A percentile compares a stretch with the other conserved stretches of the same genome.
Conservation (phyloP, 2,329 filamentous ascomycete genomes). For the Anthostomella pinea region DNA sequence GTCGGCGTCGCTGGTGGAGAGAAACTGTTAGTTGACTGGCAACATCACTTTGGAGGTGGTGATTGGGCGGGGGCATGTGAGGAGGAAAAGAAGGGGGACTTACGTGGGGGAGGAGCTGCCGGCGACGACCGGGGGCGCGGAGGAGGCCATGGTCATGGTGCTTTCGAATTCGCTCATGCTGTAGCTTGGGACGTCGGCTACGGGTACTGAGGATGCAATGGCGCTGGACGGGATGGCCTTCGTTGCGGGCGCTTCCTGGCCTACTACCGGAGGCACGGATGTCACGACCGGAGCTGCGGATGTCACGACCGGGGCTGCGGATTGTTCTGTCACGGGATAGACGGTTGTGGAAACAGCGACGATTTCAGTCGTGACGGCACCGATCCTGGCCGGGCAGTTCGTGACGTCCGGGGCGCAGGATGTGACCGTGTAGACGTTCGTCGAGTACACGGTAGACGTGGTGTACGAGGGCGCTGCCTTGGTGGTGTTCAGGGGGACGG, state of each 20-base stretch:
- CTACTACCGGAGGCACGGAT: too few species aligned
- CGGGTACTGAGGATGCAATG: slow-evolving; percentile 8
- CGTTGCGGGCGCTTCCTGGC: slow-evolving; percentile 17
- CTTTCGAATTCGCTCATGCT: slow-evolving; percentile 22
- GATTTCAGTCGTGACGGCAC: slow-evolving; percentile 25
- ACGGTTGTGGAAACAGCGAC: slow-evolving; percentile 30
- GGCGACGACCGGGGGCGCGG: slow-evolving; percentile 5
- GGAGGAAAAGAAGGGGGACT: slow-evolving; percentile 13
- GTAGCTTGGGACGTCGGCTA: slow-evolving; percentile 25
- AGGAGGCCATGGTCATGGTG: slow-evolving; percentile 15
- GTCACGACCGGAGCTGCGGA: slow-evolving; percentile 5
- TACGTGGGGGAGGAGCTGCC: slow-evolving; percentile 18
- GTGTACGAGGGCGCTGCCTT: slow-evolving; percentile 19
- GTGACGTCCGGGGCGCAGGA: slow-evolving; percentile 23
- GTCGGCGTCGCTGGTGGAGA: slow-evolving; percentile 1
- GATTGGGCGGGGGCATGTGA: not conserved
- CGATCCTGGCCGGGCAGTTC: slow-evolving; percentile 24
- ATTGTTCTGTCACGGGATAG: slow-evolving; percentile 24
- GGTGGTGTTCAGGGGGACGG: slow-evolving; percentile 4
- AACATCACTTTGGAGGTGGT: not conserved
- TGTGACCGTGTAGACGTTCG: slow-evolving; percentile 26
- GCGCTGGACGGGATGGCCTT: slow-evolving; percentile 20
- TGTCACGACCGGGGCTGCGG: slow-evolving; percentile 1
- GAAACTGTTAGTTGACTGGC: slow-evolving; percentile 14
- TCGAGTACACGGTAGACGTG: slow-evolving; percentile 30